These are phyloP conservation scores for Microbotryum lychnidis-dioicae DNA, from an alignment of 1,284 basidiomycete species.

Conservation along the genomic window DNA sequence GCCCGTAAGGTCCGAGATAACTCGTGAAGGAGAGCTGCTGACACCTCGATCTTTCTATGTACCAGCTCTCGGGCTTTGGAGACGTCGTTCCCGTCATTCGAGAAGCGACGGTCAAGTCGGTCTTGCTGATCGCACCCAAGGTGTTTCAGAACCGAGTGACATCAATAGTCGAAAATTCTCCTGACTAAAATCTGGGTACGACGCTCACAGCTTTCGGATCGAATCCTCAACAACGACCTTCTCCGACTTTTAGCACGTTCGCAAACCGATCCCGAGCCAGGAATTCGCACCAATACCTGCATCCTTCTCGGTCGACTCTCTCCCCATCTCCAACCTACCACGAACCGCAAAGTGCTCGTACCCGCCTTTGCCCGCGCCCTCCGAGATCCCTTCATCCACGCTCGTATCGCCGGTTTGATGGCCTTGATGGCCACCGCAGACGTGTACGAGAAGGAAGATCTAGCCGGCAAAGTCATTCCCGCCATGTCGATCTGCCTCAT, in stretches of 20 bases:
- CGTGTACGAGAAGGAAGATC: conserved; percentile 76
- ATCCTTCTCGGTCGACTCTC: conserved; percentile 89
- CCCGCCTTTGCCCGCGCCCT: conserved; percentile 87
- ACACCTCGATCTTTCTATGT: no score
- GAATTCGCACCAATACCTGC: conserved; percentile 95
- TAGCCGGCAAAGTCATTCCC: conserved; percentile 82
- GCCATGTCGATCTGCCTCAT: conserved; percentile 69
- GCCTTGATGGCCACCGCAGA: conserved; percentile 92
- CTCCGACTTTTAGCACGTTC: conserved; percentile 85
- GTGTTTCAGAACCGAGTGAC: conserved; percentile 41
- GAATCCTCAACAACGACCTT: conserved; percentile 93
- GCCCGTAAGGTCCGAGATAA: conserved; percentile 28
- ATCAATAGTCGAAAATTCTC: no score
- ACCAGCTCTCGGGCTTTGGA: conserved; percentile 75
- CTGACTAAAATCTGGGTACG: no score
- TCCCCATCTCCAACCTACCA: conserved; percentile 72
- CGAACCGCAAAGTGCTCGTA: conserved; percentile 88
- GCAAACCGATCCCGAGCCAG: conserved; percentile 84
- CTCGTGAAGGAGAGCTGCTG: no score
- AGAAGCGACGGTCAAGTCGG: conserved; percentile 85
- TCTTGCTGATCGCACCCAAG: conserved; percentile 76
- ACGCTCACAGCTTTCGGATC: conserved; percentile 61
- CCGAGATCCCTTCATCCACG: conserved; percentile 86
- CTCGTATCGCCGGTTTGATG: conserved; percentile 89
- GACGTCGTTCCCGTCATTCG: conserved; percentile 90